Conservation (phyloP, 1,139 yeast species). For the Hyphopichia wangnamkhiaoensis region DNA sequence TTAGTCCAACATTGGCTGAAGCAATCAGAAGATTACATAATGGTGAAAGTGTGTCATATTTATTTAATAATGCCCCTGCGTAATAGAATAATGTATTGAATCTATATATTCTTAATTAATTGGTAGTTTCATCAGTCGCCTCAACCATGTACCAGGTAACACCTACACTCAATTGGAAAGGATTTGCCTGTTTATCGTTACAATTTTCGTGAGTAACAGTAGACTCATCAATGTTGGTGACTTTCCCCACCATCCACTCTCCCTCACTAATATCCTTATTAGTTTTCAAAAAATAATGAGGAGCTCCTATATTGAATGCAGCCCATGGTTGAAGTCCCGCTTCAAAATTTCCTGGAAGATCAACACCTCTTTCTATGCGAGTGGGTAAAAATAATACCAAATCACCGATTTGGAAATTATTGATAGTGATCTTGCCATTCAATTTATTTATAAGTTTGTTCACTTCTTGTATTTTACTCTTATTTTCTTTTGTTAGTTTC, state of each 20-base stretch:
- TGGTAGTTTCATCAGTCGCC: conserved; percentile 33
- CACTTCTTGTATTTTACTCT: conserved; percentile 48
- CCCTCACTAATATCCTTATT: conserved; percentile 24
- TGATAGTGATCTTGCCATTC: conserved; percentile 61
- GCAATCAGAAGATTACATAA: conserved; percentile 94
- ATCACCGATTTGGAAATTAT: conserved; percentile 68
- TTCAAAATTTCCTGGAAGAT: conserved; percentile 13
- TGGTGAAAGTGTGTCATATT: conserved; percentile 92
- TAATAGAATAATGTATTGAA: conserved; percentile 7
- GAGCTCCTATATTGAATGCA: conserved; percentile 79
- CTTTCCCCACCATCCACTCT: conserved; percentile 76
- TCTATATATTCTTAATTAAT: not conserved
- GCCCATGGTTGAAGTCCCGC: conserved; percentile 69
- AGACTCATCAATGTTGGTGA: conserved; percentile 49
- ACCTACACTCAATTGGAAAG: conserved; percentile 50
- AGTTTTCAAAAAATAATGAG: conserved; percentile 64
- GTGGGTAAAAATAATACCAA: conserved; percentile 84
- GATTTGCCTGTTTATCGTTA: conserved; percentile 36
- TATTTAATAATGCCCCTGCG: conserved; percentile 67
- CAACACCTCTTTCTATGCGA: conserved; percentile 42
- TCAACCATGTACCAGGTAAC: conserved; percentile 52
- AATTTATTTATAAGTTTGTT: conserved; percentile 34
- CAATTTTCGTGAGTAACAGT: conserved; percentile 40
- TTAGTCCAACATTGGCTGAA: conserved; percentile 91
- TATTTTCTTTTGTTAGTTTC: conserved; percentile 75